A percentile compares a stretch with the other conserved stretches of the same genome.
Evolutionary conservation across 2,329 filamentous ascomycete genomes (phyloP).

Genomic region (Colletotrichum camelliae): DNA sequence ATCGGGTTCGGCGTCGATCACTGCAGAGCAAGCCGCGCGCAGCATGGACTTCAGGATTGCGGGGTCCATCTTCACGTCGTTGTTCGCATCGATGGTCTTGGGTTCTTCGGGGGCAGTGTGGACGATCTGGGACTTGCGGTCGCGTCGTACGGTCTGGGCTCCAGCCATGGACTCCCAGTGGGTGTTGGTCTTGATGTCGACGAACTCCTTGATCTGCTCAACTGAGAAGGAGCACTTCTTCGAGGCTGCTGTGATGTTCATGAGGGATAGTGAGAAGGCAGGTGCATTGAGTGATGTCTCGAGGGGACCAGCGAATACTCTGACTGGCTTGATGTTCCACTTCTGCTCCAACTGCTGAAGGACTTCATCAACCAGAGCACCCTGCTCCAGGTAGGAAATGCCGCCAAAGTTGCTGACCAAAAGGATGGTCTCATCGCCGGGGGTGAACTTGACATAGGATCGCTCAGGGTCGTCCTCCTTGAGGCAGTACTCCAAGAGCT

Average conservation of each 20-base stretch:
- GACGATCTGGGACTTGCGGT: constrained; percentile 49
- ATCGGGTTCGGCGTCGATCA: constrained; percentile 65
- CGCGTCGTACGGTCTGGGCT: constrained; percentile 40
- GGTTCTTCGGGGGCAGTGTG: constrained; percentile 36
- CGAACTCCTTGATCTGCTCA: constrained; percentile 63
- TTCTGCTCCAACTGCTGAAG: constrained; percentile 51
- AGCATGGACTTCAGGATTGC: constrained; percentile 59
- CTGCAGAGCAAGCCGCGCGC: constrained; percentile 54
- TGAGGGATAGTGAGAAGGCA: constrained; percentile 71
- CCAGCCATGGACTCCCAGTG: constrained; percentile 59
- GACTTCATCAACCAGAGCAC: constrained; percentile 58
- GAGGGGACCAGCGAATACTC: constrained; percentile 66
- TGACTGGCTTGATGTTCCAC: constrained; percentile 55
- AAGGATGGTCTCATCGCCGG: constrained; percentile 55
- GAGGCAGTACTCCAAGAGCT: constrained; percentile 65
- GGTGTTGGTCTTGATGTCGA: constrained; percentile 68
- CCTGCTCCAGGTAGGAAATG: constrained; percentile 62
- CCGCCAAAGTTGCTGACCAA: constrained; percentile 66
- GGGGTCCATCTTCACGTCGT: constrained; percentile 57
- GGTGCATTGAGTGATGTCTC: constrained; percentile 77
- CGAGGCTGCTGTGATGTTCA: constrained; percentile 61
- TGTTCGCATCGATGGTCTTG: constrained; percentile 40
- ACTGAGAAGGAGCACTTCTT: constrained; percentile 49
- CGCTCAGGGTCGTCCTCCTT: constrained; percentile 59
- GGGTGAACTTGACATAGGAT: constrained; percentile 52